Conservation (phyloP, 768 basidiomycete species). For the Pleurotus salmoneostramineus region DNA sequence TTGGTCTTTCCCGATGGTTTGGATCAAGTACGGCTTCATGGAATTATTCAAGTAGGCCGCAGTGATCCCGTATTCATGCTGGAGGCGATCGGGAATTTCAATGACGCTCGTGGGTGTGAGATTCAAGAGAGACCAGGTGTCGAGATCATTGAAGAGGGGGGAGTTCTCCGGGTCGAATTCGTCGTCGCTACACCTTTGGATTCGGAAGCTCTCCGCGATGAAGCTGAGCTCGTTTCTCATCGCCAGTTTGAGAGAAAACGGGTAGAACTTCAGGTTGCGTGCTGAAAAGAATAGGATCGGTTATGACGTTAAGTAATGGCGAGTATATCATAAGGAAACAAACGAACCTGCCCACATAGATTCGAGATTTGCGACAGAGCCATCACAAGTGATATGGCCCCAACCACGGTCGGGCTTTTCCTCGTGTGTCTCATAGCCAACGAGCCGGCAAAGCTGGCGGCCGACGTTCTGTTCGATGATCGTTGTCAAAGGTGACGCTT, state of each 20-base stretch:
- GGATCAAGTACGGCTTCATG: slow-evolving; percentile 27
- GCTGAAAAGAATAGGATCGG: slow-evolving; percentile 20
- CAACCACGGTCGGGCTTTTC: slow-evolving; percentile 19
- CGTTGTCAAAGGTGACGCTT: slow-evolving; percentile 35
- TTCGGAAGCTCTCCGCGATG: slow-evolving; percentile 25
- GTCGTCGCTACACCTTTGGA: slow-evolving; percentile 19
- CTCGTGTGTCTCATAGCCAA: slow-evolving; percentile 24
- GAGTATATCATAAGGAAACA: slow-evolving; percentile 21
- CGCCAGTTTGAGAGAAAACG: slow-evolving; percentile 30
- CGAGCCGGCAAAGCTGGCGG: slow-evolving; percentile 33
- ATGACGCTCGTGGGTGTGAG: slow-evolving; percentile 26
- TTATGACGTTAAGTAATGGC: slow-evolving; percentile 18
- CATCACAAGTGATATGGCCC: slow-evolving; percentile 42
- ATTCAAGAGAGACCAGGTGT: slow-evolving; percentile 39
- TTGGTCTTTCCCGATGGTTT: slow-evolving; percentile 30
- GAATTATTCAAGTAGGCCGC: slow-evolving; percentile 23
- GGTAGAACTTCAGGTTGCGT: slow-evolving; percentile 44
- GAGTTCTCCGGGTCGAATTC: neutral
- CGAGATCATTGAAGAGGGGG: slow-evolving; percentile 24
- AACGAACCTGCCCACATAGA: slow-evolving; percentile 13
- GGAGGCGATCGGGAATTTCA: slow-evolving; percentile 29
- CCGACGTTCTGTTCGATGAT: slow-evolving; percentile 34
- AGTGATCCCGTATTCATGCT: slow-evolving; percentile 28
- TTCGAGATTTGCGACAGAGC: slow-evolving; percentile 43
- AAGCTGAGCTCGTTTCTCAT: slow-evolving; percentile 26